A percentile compares a stretch with the other conserved stretches of the same genome.
Conservation (phyloP, 2,329 filamentous ascomycete species). For the Exophiala viscosa region DNA sequence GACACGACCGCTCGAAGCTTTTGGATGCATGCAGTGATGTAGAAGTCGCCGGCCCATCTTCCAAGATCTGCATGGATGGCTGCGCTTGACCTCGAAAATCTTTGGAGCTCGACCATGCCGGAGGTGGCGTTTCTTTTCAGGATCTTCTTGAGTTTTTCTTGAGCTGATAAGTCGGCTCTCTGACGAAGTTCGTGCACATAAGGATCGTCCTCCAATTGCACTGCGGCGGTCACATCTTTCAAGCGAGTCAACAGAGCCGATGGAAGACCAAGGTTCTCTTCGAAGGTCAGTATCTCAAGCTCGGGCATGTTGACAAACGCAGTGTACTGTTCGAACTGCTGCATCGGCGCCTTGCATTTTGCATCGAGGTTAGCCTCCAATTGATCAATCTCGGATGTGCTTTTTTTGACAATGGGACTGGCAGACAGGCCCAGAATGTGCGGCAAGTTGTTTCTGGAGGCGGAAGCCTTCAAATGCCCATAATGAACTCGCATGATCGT, state of each 20-base stretch:
- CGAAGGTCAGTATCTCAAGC: conserved; percentile 42
- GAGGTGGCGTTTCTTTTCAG: conserved; percentile 35
- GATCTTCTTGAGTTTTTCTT: conserved; percentile 29
- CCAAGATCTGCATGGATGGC: conserved; percentile 60
- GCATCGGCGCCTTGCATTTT: conserved; percentile 63
- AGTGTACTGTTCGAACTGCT: conserved; percentile 67
- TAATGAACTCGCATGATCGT: conserved; percentile 73
- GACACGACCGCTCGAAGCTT: conserved; percentile 28
- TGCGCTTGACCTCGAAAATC: conserved; percentile 49
- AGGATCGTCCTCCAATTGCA: conserved; percentile 62
- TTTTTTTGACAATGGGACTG: conserved; percentile 62
- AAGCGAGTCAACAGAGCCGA: conserved; percentile 45
- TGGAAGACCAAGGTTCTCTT: conserved; percentile 1
- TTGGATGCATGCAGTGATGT: conserved; percentile 52
- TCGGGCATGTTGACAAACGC: conserved; percentile 64
- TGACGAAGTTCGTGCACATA: conserved; percentile 50
- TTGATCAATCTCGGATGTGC: conserved; percentile 31
- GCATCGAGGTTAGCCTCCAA: conserved; percentile 70
- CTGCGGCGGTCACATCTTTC: conserved; percentile 35
- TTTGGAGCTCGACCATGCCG: conserved; percentile 50
- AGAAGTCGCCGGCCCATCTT: conserved; percentile 65
- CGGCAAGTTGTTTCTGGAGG: conserved; percentile 46
- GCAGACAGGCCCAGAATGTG: conserved; percentile 75
- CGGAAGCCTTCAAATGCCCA: conserved; percentile 44
- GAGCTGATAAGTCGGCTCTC: conserved; percentile 34